Evolutionary conservation across 2,329 filamentous ascomycete species (phyloP), one percentile per base, ranked within the genome.

Genomic region (Ilyonectria sp.): DNA sequence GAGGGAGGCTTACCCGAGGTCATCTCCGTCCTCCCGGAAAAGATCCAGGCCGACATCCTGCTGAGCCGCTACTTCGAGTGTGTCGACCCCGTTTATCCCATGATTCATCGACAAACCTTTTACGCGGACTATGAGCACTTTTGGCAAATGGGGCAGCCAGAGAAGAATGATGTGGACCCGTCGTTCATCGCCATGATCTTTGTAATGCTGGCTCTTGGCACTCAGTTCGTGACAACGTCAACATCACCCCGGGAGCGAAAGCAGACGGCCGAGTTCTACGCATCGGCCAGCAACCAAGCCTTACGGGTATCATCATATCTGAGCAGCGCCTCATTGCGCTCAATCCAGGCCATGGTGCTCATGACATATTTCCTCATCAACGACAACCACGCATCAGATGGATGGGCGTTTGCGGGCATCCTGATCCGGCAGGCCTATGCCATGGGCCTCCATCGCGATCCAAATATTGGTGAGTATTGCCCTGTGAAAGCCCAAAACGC

Each of bases 331-430:
- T 93, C 91, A 0, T 85, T 94, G 56, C 85, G 90, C 26, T 93
- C 92, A 1, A 89, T 95, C 35, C 92, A 94, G 79, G 90, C 93
- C 50, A 95, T 95, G 92, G 91, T 94, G 0, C 81, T 95, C 63
- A 90, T 94, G 66, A 91, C 90, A 0, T 95, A 95, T 76, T 95
- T 95, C 73, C 84, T 95, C 40, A 94, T 95, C 83, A 95, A 95
- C 74, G 93, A 95, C 79, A 94, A 94, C 74, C 93, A 95, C 74
- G 92, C 92, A 4, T 93, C 91, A 0, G 93, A 95, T 77, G 93
- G 93, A 1, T 95, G 93, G 90, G 91, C 92, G 0, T 95, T 94
- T 83, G 92, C 91, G 0, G 93, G 93, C 6, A 91, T 95, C 29
- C 80, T 94, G 23, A 90, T 94, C 70, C 87, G 93, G 29, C 93